Base-by-base conservation (phyloP, 2,329 filamentous ascomycete genomes). In the Macrophomina pseudophaseolina region DNA sequence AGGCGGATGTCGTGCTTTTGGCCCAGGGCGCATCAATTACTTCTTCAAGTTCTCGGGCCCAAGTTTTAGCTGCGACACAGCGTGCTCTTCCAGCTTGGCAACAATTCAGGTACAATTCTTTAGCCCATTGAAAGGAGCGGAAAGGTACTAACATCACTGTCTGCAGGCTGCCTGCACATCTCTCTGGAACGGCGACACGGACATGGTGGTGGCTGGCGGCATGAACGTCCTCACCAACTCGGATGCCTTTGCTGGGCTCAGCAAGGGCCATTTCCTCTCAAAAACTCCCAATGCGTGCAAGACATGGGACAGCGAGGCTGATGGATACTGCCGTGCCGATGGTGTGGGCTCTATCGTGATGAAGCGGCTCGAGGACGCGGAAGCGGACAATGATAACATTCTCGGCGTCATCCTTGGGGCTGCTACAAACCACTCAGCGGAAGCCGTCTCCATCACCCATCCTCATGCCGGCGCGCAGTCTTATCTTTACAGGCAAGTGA, bases 1-100 rank as follows among this genome's bases (percentile, higher is more conserved):
- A 0, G 84, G 84, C 23, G 80, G 80, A 33, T 75, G 77, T 6
- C 78, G 86, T 18, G 85, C 84, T 0, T 88, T 87, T 66, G 80
- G 76, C 0, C 81, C 82, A 0, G 86, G 85, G 0, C 80, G 85
- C 3, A 79, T 84, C 68, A 83, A 82, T 62, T 75, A 74, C 53
- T 56, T 65, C 35, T 73, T 73, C 65, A 70, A 70, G 12, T 74
- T 73, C 42, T 67, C 54, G 12, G 73, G 73, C 0, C 72, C 72
- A 4, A 68, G 62, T 38, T 69, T 62, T 30, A 71, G 67, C n/a
- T 42, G 68, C n/a, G 71, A 73, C 52, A 72, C 72, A 0, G 72
- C 72, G 7, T 73, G 72, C 64, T 71, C 71, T 1, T 72, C 71
- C 14, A 71, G 69, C 49, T 48, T 74, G 1, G 69, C 71, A 0